phyloP scores from a whole-genome alignment of 2,329 filamentous ascomycete species.

The Penicillium sp. region DNA sequence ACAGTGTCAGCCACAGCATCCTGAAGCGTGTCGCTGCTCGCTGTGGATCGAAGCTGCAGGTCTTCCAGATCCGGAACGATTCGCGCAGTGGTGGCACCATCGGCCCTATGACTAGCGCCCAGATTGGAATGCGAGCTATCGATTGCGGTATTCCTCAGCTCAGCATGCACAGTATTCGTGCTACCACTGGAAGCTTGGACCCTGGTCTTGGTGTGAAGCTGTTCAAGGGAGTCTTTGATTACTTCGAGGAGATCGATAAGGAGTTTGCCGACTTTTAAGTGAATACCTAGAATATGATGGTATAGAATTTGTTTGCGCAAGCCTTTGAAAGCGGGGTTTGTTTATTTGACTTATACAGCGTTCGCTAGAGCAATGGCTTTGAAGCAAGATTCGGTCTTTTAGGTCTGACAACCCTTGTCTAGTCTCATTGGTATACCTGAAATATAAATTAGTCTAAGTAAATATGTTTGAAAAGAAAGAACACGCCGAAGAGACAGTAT shows the following conservation, averaged over 20 bases:
- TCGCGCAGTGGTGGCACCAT: slow-evolving; percentile 88
- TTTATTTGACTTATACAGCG: slow-evolving; percentile 7
- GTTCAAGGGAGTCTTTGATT: slow-evolving; percentile 87
- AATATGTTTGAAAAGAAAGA: neutral
- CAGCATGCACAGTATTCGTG: slow-evolving; percentile 91
- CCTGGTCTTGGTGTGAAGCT: slow-evolving; percentile 86
- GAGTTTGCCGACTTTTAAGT: slow-evolving; percentile 66
- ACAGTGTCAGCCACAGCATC: slow-evolving; percentile 82
- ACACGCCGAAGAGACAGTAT: slow-evolving; percentile 9
- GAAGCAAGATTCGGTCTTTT: neutral
- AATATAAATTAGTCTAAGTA: slow-evolving; percentile 14
- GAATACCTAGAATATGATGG: neutral
- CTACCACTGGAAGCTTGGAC: slow-evolving; percentile 83
- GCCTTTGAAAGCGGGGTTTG: neutral
- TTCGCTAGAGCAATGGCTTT: slow-evolving; percentile 7
- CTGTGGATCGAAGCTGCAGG: slow-evolving; percentile 73
- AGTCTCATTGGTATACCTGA: slow-evolving; percentile 3
- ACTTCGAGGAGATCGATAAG: slow-evolving; percentile 81
- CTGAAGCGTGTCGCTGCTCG: slow-evolving; percentile 79
- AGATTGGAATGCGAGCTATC: slow-evolving; percentile 79
- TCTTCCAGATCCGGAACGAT: slow-evolving; percentile 96
- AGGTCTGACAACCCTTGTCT: no score
- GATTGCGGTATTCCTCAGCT: slow-evolving; percentile 91
- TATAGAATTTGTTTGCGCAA: slow-evolving; percentile 7
- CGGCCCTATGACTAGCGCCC: slow-evolving; percentile 84